Base-by-base conservation (phyloP, 257 asterid species). In the Penstemon eatonii region DNA sequence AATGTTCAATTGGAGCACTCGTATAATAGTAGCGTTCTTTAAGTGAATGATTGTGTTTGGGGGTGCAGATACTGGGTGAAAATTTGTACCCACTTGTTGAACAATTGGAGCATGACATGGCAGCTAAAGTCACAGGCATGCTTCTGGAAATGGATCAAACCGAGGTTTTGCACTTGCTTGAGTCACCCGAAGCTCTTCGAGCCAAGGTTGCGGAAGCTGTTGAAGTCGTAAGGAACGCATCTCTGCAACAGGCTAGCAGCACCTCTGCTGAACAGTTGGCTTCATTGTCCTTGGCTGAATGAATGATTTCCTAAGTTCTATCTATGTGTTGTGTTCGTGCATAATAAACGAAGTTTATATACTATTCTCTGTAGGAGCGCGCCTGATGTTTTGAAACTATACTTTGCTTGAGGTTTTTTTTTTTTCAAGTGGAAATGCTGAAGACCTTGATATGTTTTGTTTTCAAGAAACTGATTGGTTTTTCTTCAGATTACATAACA, bases 71-170 rank as follows among this genome's bases (percentile, higher is more conserved):
- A 84, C 49, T 83, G 76, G 84, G 88, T 3, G 88, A 83, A 47
- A 80, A 71, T 59, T 60, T 83, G 58, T 83, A 80, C 70, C 88
- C 88, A 19, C 80, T 78, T 44, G 84, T 83, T 6, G 84, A 83
- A 55, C 82, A 83, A 73, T 63, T 83, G 54, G 86, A 80, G 73
- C 86, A 80, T 4, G 88, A 80, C 42, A 67, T 80, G 4, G 84
- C 88, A 41, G 86, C 84, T 39, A 80, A 83, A 67, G 84, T 80
- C 7, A 83, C 84, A 33, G 82, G 82, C 55, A 83, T 80, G 88
- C 84, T 80, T 46, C 60, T 83, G 73, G 88, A 80, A 67, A 80
- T 83, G 88, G 88, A 83, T 41, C 84, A 83, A 80, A 81, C 86
- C 0, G 84, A 80, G 71, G 88, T 83, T 6, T 63, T 83, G 25